Conservation (phyloP, 805 yeast species). For the Myxozyma vanderwaltii region DNA sequence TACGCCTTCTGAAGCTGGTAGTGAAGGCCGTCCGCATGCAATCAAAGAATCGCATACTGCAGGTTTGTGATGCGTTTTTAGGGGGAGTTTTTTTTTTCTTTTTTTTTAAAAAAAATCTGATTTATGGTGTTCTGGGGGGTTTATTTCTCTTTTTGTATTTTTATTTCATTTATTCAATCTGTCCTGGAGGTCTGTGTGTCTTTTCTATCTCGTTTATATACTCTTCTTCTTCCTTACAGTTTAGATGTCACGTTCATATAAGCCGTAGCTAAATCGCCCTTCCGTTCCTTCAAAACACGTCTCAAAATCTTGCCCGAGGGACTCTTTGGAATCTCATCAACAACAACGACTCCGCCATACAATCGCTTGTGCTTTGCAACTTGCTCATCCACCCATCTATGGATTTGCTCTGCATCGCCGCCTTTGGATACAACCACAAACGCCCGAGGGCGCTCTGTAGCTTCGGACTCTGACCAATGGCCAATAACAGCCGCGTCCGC, state of each 20-base stretch:
- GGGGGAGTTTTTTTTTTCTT: neutral
- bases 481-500: constrained; percentile 92
- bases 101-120: neutral
- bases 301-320: constrained; percentile 95
- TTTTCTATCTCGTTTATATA: neutral
- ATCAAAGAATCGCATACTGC: neutral
- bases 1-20: neutral
- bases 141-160: neutral
- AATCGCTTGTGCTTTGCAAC: constrained; percentile 46
- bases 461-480: constrained; percentile 65
- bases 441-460: constrained; percentile 63
- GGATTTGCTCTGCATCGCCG: constrained; percentile 36
- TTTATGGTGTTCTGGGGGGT: neutral
- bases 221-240: neutral
- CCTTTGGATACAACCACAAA: constrained; percentile 39
- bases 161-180: neutral
- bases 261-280: constrained; percentile 3
- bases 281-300: constrained; percentile 49
- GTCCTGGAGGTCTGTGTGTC: too few relatives aligned
- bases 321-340: constrained; percentile 87
- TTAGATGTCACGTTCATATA: constrained; percentile 1
- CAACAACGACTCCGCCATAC: constrained; percentile 59
- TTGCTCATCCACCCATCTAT: constrained; percentile 42
- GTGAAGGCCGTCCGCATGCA: neutral
- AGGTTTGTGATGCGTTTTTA: neutral